phyloP scores from a whole-genome alignment of 768 basidiomycete genomes.

The Leccinum variicolor region DNA sequence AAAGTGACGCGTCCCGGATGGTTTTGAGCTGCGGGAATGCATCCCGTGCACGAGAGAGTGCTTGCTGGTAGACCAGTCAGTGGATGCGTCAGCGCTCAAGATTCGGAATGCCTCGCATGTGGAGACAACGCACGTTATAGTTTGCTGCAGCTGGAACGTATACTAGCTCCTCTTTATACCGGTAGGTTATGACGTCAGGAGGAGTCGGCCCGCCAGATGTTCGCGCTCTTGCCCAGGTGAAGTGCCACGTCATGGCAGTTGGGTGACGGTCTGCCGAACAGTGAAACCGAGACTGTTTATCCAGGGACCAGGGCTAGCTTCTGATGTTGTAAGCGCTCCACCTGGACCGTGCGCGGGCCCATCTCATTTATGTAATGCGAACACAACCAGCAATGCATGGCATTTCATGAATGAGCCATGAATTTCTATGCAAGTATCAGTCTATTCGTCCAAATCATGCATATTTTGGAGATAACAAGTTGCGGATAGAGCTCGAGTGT shows the following conservation, averaged over 20 bases:
- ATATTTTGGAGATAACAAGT: neutral
- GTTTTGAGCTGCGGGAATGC: constrained; percentile 43
- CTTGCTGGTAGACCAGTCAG: constrained; percentile 37
- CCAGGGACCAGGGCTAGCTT: neutral
- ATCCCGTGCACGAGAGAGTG: constrained; percentile 46
- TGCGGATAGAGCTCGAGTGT: too few species aligned
- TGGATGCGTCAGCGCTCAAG: neutral
- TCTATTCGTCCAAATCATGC: neutral
- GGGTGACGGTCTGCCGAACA: neutral
- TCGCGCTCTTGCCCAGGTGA: neutral
- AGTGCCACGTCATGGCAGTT: neutral
- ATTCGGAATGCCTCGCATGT: too few species aligned
- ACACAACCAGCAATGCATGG: neutral
- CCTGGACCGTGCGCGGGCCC: neutral
- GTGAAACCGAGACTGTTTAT: neutral
- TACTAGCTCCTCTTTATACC: constrained; percentile 40
- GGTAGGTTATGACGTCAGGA: constrained; percentile 49
- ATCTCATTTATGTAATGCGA: neutral
- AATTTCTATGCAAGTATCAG: neutral
- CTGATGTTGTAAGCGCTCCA: neutral
- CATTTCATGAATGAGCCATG: neutral
- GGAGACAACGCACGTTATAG: constrained; percentile 38
- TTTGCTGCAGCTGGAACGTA: constrained; percentile 45
- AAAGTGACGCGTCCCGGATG: constrained; percentile 39
- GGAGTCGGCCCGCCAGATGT: neutral